Conservation (phyloP, 164 flowering plant genomes). For the Nymphaea colorata region DNA sequence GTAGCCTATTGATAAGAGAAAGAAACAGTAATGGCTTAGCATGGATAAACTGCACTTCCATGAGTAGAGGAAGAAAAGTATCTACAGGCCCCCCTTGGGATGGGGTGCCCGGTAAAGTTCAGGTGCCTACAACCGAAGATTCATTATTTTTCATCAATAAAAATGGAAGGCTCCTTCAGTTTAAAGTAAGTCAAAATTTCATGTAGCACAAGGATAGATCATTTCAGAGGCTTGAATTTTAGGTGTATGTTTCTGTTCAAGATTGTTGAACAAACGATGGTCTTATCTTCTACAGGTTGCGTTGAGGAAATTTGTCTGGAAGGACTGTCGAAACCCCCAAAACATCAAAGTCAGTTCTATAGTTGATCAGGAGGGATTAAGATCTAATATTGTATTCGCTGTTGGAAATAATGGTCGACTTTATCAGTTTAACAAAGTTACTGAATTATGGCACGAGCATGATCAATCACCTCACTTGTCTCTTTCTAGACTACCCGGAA, state of each 20-base stretch:
- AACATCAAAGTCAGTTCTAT: conserved; percentile 48
- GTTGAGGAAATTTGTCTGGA: conserved; percentile 67
- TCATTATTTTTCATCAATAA: conserved; percentile 66
- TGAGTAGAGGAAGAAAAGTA: conserved; percentile 56
- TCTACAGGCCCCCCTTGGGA: conserved; percentile 81
- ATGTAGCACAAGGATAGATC: too few species aligned
- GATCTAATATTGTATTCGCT: conserved; percentile 61
- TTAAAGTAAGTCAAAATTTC: conserved; percentile 40
- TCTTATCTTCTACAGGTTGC: conserved; percentile 34
- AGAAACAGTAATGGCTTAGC: conserved; percentile 36
- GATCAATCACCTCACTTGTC: conserved; percentile 67
- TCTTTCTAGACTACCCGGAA: conserved; percentile 56
- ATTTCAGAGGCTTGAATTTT: too few species aligned
- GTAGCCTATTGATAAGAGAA: conserved; percentile 58
- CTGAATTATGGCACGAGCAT: conserved; percentile 82
- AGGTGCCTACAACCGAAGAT: conserved; percentile 38
- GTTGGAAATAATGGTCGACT: conserved; percentile 58
- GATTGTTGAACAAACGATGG: neutral
- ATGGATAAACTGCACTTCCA: conserved; percentile 76
- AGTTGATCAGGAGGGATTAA: conserved; percentile 63
- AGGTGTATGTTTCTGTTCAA: too few species aligned
- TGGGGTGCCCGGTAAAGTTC: conserved; percentile 26
- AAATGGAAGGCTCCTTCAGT: conserved; percentile 58
- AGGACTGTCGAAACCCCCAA: conserved; percentile 60
- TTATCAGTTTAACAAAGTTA: conserved; percentile 80